phyloP scores from a whole-genome alignment of 192 early-diverging fungal genomes.

The Umbelopsis ramanniana region DNA sequence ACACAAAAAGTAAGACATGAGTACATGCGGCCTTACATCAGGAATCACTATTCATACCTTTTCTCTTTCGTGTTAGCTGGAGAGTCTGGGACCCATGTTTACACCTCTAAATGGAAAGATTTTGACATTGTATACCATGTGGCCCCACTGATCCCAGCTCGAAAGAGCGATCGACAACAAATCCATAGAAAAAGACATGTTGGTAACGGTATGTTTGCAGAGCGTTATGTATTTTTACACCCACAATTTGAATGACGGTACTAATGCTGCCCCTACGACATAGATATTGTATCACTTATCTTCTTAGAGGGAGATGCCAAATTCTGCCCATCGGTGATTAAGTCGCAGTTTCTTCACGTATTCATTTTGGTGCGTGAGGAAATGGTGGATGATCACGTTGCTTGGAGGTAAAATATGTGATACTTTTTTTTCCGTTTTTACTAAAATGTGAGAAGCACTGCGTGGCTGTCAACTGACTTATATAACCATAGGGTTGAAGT shows the following conservation, averaged over 20 bases:
- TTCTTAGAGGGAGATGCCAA: constrained; percentile 55
- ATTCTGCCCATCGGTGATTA: constrained; percentile 50
- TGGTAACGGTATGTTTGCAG: constrained; percentile 48
- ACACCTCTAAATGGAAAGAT: constrained; percentile 77
- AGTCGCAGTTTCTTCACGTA: constrained; percentile 61
- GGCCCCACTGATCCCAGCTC: constrained; percentile 71
- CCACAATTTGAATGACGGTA: not conserved
- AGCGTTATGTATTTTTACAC: not conserved
- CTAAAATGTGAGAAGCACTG: not conserved
- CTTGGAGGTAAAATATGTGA: constrained; percentile 39
- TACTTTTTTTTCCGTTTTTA: not conserved
- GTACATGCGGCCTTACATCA: not conserved
- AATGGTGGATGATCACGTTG: constrained; percentile 12
- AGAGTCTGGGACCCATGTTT: constrained; percentile 69
- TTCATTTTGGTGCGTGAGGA: constrained; percentile 50
- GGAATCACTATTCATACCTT: not conserved
- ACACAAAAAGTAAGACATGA: constrained; percentile 61
- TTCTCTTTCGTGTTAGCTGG: constrained; percentile 48
- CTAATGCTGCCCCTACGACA: not conserved
- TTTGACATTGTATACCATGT: constrained; percentile 86
- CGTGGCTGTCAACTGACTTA: not conserved
- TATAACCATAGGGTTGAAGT: constrained; percentile 36
- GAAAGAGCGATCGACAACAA: constrained; percentile 68
- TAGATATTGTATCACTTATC: constrained; percentile 64
- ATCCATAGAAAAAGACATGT: constrained; percentile 64